Percentiles rank a stretch among this genome's conserved stretches.
Conservation (phyloP, 2,329 filamentous ascomycete species). For the Gnomoniopsis sp. region DNA sequence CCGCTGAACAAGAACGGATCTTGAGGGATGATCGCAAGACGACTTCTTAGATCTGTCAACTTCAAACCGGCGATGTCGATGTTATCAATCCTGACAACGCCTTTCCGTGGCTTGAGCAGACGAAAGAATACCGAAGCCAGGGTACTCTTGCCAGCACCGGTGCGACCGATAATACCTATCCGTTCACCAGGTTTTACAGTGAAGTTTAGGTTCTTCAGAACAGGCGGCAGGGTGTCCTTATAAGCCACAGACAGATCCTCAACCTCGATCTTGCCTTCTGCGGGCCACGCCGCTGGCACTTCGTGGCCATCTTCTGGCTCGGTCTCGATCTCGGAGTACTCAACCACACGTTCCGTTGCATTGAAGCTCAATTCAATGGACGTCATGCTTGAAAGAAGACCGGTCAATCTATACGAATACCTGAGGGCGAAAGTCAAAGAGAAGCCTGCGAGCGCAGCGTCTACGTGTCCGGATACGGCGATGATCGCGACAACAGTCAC, state of each 20-base stretch:
- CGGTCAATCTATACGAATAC: constrained; percentile 31
- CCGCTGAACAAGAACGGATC: constrained; percentile 65
- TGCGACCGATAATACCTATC: constrained; percentile 63
- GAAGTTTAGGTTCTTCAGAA: constrained; percentile 36
- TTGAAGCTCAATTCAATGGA: constrained; percentile 40
- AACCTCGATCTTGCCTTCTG: constrained; percentile 35
- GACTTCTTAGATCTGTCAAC: constrained; percentile 56
- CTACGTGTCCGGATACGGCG: constrained; percentile 32
- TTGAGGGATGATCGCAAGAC: constrained; percentile 64
- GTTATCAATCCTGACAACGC: constrained; percentile 42
- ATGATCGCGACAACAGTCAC: constrained; percentile 31
- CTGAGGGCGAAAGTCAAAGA: constrained; percentile 36
- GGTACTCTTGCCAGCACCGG: constrained; percentile 63
- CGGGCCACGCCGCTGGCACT: constrained; percentile 39
- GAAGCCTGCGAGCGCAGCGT: constrained; percentile 38
- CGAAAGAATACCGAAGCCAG: constrained; percentile 64
- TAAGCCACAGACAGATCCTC: constrained; percentile 36
- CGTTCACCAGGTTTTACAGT: constrained; percentile 49
- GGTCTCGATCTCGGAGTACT: constrained; percentile 37
- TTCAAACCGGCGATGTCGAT: constrained; percentile 56
- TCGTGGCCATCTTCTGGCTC: constrained; percentile 32
- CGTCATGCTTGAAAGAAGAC: constrained; percentile 33
- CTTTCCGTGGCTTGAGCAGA: constrained; percentile 42
- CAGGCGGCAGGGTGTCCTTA: constrained; percentile 32
- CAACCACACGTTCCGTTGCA: constrained; percentile 39